phyloP scores from a whole-genome alignment of 2,329 filamentous ascomycete genomes.

The Coniella vitis region DNA sequence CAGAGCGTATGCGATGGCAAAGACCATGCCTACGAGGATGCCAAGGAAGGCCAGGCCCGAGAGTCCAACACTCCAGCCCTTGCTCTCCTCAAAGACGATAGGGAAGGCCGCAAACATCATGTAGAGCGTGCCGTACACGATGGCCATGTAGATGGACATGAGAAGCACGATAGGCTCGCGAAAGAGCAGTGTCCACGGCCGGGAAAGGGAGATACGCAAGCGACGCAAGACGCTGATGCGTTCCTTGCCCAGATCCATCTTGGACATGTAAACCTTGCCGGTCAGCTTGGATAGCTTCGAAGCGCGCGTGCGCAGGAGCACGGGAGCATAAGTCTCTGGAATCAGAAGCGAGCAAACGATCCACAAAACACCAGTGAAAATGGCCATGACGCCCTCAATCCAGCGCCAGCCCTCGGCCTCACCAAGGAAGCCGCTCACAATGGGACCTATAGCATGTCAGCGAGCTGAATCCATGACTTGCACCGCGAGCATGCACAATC shows the following conservation, averaged over 20 bases:
- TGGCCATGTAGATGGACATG: slow-evolving; percentile 14
- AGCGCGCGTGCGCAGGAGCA: slow-evolving; percentile 49
- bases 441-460: slow-evolving; percentile 37
- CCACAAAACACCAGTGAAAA: slow-evolving; percentile 57
- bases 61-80: slow-evolving; percentile 53
- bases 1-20: slow-evolving; percentile 48
- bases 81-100: slow-evolving; percentile 56
- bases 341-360: slow-evolving; percentile 43
- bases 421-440: slow-evolving; percentile 60
- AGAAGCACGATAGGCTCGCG: slow-evolving; percentile 47
- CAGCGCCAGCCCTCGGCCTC: slow-evolving; percentile 61
- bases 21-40: slow-evolving; percentile 59
- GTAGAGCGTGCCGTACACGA: slow-evolving; percentile 20
- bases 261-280: slow-evolving; percentile 50
- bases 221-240: slow-evolving; percentile 39
- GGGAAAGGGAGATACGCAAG: slow-evolving; percentile 50
- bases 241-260: slow-evolving; percentile 34
- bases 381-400: slow-evolving; percentile 60
- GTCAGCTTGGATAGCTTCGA: slow-evolving; percentile 42
- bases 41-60: slow-evolving; percentile 62
- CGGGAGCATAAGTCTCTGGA: slow-evolving; percentile 56
- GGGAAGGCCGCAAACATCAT: slow-evolving; percentile 52
- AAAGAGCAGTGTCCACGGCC: slow-evolving; percentile 65
- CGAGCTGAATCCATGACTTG: neutral
- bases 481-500: too few relatives aligned